phyloP scores from a whole-genome alignment of 2,329 filamentous ascomycete genomes.

The Sclerotinia borealis region DNA sequence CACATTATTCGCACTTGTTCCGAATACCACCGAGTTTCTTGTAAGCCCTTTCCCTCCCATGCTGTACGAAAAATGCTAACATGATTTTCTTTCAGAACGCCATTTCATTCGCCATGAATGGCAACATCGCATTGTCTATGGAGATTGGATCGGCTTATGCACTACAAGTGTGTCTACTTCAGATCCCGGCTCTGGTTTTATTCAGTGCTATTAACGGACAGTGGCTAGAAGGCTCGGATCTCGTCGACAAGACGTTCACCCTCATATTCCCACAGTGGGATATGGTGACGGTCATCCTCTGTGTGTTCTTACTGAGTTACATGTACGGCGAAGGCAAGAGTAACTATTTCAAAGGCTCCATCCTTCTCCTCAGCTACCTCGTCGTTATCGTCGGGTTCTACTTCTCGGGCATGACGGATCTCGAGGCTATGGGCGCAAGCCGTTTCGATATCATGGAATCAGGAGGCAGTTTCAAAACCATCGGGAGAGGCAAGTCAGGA shows the following conservation, averaged over 20 bases:
- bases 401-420: conserved; percentile 54
- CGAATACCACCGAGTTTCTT: conserved; percentile 96
- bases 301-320: conserved; percentile 92
- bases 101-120: conserved; percentile 99
- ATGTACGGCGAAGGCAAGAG: conserved; percentile 99
- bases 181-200: conserved; percentile 86
- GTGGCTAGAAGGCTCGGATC: conserved; percentile 47
- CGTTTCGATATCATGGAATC: conserved; percentile 33
- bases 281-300: conserved; percentile 94
- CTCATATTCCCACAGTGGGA: conserved; percentile 99
- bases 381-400: conserved; percentile 92
- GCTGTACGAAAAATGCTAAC: conserved; percentile 17
- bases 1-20: conserved; percentile 91
- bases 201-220: conserved; percentile 73
- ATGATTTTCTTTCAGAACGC: conserved; percentile 59
- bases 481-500: conserved; percentile 28
- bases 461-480: conserved; percentile 31
- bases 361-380: conserved; percentile 85
- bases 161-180: conserved; percentile 88
- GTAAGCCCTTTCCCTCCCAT: conserved; percentile 44
- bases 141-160: conserved; percentile 98
- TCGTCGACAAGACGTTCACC: conserved; percentile 63
- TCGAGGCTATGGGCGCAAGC: conserved; percentile 29
- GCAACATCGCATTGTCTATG: conserved; percentile 97
- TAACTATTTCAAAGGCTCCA: conserved; percentile 99